Conservation (phyloP, 1,284 basidiomycete genomes). For the Ustilago tritici region DNA sequence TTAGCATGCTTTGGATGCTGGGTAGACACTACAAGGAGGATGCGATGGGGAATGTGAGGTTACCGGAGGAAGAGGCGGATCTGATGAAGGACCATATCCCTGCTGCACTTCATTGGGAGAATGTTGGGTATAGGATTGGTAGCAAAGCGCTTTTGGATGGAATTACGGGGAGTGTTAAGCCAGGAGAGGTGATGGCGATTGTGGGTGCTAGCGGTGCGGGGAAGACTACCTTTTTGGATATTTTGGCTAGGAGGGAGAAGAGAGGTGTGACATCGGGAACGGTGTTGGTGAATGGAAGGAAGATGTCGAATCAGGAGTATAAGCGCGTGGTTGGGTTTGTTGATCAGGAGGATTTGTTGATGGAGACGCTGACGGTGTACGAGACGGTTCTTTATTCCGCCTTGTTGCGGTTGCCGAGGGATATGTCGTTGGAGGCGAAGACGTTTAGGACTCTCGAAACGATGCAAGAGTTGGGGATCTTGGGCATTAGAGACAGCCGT, state of each 20-base stretch:
- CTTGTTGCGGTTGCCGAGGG: conserved; percentile 85
- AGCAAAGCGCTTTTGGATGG: conserved; percentile 80
- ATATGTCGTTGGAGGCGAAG: conserved; percentile 94
- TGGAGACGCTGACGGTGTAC: conserved; percentile 95
- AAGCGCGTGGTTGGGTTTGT: conserved; percentile 90
- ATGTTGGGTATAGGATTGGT: conserved; percentile 77
- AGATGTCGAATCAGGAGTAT: conserved; percentile 81
- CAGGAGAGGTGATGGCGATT: conserved; percentile 92
- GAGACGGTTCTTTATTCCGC: conserved; percentile 96
- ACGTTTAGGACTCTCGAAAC: conserved; percentile 93
- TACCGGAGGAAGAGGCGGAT: conserved; percentile 78
- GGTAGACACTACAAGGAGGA: conserved; percentile 57
- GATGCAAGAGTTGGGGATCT: conserved; percentile 92
- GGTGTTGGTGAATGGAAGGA: conserved; percentile 86
- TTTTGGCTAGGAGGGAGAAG: conserved; percentile 90
- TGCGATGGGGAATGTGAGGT: conserved; percentile 34
- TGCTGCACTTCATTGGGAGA: conserved; percentile 87
- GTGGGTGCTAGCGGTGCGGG: conserved; percentile 96
- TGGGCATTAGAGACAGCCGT: conserved; percentile 87
- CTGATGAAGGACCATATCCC: conserved; percentile 94
- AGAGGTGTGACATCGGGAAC: conserved; percentile 80
- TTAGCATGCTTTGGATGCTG: conserved; percentile 68
- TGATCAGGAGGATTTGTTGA: conserved; percentile 96
- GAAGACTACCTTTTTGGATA: conserved; percentile 95
- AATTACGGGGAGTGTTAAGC: conserved; percentile 89